A percentile compares a stretch with the other conserved stretches of the same genome.
Evolutionary conservation across 2,329 filamentous ascomycete genomes (phyloP).

Genomic region (Rhexocercosporidium sp.): DNA sequence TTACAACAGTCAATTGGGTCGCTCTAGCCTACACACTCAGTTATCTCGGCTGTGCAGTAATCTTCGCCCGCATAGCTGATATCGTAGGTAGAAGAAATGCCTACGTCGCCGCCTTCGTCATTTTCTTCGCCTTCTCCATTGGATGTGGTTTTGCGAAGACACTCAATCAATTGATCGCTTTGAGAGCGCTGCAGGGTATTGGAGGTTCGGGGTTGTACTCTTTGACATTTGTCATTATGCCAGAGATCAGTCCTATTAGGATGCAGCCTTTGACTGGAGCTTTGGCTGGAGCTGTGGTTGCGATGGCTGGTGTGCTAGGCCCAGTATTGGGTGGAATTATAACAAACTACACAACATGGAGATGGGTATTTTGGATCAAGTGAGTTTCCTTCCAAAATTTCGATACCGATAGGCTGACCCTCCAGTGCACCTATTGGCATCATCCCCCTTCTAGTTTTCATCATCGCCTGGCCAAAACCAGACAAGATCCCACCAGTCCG

Average conservation of each 20-base stretch:
- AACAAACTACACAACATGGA: slow-evolving; percentile 29
- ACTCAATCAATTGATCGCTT: slow-evolving; percentile 47
- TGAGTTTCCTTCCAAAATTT: not conserved
- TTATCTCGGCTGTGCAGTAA: slow-evolving; percentile 61
- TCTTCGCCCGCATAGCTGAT: slow-evolving; percentile 60
- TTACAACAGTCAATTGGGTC: slow-evolving; percentile 57
- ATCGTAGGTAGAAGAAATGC: slow-evolving; percentile 58
- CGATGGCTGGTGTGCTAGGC: slow-evolving; percentile 32
- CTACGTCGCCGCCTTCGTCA: slow-evolving; percentile 54
- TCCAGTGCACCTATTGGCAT: slow-evolving; percentile 56
- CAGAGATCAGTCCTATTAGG: slow-evolving; percentile 53
- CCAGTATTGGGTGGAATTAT: slow-evolving; percentile 36
- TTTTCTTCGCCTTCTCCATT: slow-evolving; percentile 63
- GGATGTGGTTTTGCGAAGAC: slow-evolving; percentile 55
- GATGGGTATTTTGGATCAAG: slow-evolving; percentile 32
- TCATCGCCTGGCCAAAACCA: slow-evolving; percentile 55
- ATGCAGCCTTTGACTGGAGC: slow-evolving; percentile 51
- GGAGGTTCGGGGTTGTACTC: slow-evolving; percentile 47
- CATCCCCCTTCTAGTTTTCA: slow-evolving; percentile 53
- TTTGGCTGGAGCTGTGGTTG: slow-evolving; percentile 51
- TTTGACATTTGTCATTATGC: slow-evolving; percentile 42
- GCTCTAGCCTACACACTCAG: slow-evolving; percentile 57
- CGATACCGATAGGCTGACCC: not conserved
- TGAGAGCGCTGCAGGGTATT: slow-evolving; percentile 41
- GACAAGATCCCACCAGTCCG: slow-evolving; percentile 48